Base-by-base conservation (phyloP, 2,329 filamentous ascomycete species). In the Colletotrichum sp. region DNA sequence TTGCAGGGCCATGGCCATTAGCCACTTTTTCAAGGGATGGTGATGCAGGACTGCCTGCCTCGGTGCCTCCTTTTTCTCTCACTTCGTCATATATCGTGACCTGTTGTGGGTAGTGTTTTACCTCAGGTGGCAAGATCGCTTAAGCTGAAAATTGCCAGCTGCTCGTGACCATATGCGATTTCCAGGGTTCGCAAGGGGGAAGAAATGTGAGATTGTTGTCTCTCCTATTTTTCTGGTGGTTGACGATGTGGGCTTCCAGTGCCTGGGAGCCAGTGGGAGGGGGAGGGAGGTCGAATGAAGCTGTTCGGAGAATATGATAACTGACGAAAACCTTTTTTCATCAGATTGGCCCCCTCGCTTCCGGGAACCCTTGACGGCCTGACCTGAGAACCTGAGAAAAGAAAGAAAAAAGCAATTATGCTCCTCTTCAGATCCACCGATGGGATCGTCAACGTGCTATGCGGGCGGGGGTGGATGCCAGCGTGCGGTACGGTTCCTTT, bases 391-490 rank as follows among this genome's bases (percentile, higher is more conserved):
- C 44, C 44, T 21, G 44, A 52, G 44, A 21, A 52, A 52, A 52
- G 44, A 52, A 52, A 66, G 74, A 21, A 71, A 76, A 70, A 76
- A 76, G 65, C 44, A 75, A 70, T n/a, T 26, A 70, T 57, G 13
- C 28, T 36, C n/a, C 60, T 34, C 57, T 34, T 39, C n/a, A 39
- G 62, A 67, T 60, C 26, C 36, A 52, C 60, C 64, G 59, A 52
- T 32, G 26, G 59, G 64, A 65, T 75, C 34, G 39, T 21, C 62
- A 26, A 34, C 62, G 21, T 32, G 63, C 44, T 57, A 64, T 67
- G 62, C 21, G 52, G 34, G 44, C 32, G 36, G 64, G 34, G 57
- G 36, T 66, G 66, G 52, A 69, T 70, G 71, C 32, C 52, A 49
- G 39, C 30, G 21, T 21, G 69, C 44, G 62, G 32, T 24, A 10